phyloP scores from a whole-genome alignment of 73 alveolate species.

The Tetrahymena borealis region DNA sequence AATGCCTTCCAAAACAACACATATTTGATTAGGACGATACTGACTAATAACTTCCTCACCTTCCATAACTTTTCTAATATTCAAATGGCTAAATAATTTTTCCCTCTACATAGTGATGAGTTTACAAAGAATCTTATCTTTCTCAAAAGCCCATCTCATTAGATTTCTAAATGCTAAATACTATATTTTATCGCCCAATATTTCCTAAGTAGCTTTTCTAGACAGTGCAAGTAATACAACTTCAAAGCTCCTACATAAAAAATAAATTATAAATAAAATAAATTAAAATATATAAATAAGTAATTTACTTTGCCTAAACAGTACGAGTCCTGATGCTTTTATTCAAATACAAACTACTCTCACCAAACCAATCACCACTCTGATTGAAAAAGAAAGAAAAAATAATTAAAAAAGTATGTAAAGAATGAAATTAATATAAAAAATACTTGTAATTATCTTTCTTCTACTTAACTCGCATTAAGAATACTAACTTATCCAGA shows the following conservation, averaged over 20 bases:
- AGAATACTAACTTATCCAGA: background rate
- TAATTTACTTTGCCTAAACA: background rate
- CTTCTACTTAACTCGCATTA: background rate
- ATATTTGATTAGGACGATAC: background rate
- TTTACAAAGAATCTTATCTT: background rate
- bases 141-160: background rate
- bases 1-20: background rate
- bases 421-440: background rate
- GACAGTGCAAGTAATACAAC: background rate
- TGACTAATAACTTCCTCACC: background rate
- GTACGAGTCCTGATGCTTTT: background rate
- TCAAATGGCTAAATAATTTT: background rate
- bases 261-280: background rate
- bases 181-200: background rate
- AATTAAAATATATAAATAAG: background rate
- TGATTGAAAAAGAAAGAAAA: background rate
- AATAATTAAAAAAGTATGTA: background rate
- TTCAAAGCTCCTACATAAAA: background rate
- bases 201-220: background rate
- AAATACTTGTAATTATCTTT: background rate
- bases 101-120: background rate
- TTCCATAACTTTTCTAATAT: background rate
- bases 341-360: background rate
- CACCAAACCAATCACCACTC: slow-evolving; percentile 1
- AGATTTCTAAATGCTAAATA: background rate